Evolutionary conservation across 139 green algal species (phyloP), one percentile per base, ranked within the genome.

Genomic region (Coccomyxa sp.): DNA sequence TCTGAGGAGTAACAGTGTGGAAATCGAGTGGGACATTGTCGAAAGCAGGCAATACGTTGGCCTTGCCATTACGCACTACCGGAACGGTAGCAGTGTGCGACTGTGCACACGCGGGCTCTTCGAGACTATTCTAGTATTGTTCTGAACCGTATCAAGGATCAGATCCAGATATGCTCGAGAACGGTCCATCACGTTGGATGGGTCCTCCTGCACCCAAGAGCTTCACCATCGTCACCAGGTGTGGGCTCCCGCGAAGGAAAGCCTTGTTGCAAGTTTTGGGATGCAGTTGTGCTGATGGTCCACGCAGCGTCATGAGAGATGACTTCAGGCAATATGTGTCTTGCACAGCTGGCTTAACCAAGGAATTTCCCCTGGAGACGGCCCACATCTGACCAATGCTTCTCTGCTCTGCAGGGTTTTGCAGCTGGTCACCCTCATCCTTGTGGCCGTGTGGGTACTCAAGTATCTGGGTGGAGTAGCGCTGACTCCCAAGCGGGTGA

Each of bases 401-500:
- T 3, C 7, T 11, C 38, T 51, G 3, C 3, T 51, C 38, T 25
- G 63, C 25, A 77, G 82, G 51, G 63, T 78, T 25, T 59, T 74
- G 21, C 75, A 86, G 77, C 58, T 86, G 14, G 31, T 45, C 4
- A 86, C 82, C 1, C 68, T 87, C 18, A 58, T 82, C 0, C 31
- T 87, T 30, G 75, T 79, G 23, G 59, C 80, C 10, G 75, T 83
- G 17, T 87, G 84, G 84, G 84, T 87, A 18, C 79, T 82, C 27
- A 57, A 84, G 21, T 67, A 86, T 76, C 10, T 87, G 31, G 84
- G 84, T 57, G 84, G 84, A 13, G 27, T 87, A 4, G 74, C 45
- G 10, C 77, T 87, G 1, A 58, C 14, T 13, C 28, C 74, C 57
- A 82, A 59, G 15, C 13, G 13, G 3, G 76, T 80, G 38, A 80